These are phyloP conservation scores for Hordeum pubiflorum DNA, from an alignment of 202 grass and related monocot genomes.

Conservation along the genomic window DNA sequence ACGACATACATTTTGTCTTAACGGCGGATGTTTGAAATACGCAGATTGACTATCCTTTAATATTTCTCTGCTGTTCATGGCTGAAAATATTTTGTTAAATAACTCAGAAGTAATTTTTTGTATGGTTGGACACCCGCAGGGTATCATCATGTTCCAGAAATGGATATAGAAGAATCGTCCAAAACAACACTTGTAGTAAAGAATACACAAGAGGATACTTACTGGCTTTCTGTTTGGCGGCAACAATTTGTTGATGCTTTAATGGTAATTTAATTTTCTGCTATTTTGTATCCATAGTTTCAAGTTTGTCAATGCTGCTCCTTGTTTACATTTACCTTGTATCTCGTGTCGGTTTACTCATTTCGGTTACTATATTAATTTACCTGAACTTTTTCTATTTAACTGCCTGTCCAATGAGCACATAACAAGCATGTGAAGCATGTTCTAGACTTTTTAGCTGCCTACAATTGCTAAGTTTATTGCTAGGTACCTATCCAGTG, in stretches of 20 bases:
- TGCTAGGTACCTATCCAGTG: not conserved
- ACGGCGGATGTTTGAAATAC: not conserved
- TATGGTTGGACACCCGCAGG: constrained; percentile 24
- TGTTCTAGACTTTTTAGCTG: not conserved
- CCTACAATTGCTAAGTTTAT: not conserved
- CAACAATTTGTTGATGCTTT: constrained; percentile 61
- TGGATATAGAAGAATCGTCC: constrained; percentile 49
- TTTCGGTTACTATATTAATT: too few relatives aligned
- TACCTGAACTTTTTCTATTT: too few relatives aligned
- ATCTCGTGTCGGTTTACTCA: too few relatives aligned
- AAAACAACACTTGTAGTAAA: constrained; percentile 7
- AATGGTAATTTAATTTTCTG: constrained; percentile 38
- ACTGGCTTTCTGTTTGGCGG: constrained; percentile 51
- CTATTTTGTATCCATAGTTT: not conserved
- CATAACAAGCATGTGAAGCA: not conserved
- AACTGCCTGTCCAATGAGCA: too few relatives aligned
- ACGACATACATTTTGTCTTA: not conserved
- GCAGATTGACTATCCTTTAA: not conserved
- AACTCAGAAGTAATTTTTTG: not conserved
- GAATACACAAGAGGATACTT: constrained; percentile 16
- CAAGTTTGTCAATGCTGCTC: not conserved
- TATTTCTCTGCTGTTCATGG: not conserved
- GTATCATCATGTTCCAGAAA: constrained; percentile 46
- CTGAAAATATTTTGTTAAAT: not conserved
- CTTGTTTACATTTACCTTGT: not conserved